Conservation (phyloP, 2,329 filamentous ascomycete species). For the Fusarium protoensiforme region DNA sequence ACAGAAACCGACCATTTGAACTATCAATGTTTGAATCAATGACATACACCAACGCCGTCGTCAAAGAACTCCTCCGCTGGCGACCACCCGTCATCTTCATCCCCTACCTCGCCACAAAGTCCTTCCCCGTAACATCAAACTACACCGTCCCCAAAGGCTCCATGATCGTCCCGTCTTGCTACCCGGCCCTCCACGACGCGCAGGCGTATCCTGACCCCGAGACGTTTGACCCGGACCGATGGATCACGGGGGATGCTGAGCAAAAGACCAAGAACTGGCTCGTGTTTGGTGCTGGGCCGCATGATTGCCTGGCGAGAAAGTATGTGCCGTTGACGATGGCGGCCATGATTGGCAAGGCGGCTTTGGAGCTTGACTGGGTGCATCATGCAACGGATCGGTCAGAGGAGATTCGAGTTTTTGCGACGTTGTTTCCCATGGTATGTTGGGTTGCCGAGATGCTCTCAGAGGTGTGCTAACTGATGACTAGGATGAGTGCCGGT, state of each 20-base stretch:
- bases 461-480: neutral
- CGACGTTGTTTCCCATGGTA: conserved; percentile 61
- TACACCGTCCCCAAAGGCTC: conserved; percentile 63
- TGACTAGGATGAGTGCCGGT: neutral
- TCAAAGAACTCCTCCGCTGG: conserved; percentile 64
- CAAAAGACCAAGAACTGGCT: conserved; percentile 64
- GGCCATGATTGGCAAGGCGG: conserved; percentile 63
- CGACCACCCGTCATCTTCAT: conserved; percentile 66
- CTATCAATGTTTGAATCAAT: conserved; percentile 60
- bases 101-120: conserved; percentile 60
- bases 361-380: conserved; percentile 60
- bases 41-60: conserved; percentile 62
- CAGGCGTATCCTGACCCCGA: conserved; percentile 59
- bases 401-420: conserved; percentile 63
- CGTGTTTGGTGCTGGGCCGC: conserved; percentile 62
- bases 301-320: conserved; percentile 60
- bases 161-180: conserved; percentile 63
- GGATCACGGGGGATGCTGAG: conserved; percentile 63
- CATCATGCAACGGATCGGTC: conserved; percentile 60
- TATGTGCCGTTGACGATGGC: conserved; percentile 64
- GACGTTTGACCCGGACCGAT: conserved; percentile 61
- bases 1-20: conserved; percentile 53
- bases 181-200: conserved; percentile 62
- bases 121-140: conserved; percentile 57
- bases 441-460: conserved; percentile 21